Evolutionary conservation across 805 yeast species (phyloP), one percentile per base, ranked within the genome.

Genomic region (Candida easanensis): DNA sequence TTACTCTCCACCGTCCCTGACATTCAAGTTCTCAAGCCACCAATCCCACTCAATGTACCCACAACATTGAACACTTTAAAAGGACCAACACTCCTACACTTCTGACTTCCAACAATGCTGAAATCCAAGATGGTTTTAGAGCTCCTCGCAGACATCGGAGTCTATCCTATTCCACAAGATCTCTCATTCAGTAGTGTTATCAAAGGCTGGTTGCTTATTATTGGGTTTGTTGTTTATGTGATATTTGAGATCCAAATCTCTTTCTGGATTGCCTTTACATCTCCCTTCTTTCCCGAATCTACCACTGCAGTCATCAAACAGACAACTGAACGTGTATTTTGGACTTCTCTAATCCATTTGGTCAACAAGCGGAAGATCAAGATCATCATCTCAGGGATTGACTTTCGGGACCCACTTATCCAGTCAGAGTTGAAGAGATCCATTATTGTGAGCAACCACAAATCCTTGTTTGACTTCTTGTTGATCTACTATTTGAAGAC

Each of bases 391-490:
- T 48, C 55, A 19, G 63, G 61, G 2, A 26, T 57, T 7, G 53
- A 58, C 33, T 49, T 57, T 38, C 51, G 47, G 30, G 57, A 56
- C 21, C 48, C 49, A n/a, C 45, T 30, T 11, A 34, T 38, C 8
- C 52, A 48, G 26, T 48, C 48, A 5, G 44, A 53, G 4, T 46
- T 67, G 38, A 67, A 66, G 44, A 54, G 62, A 23, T 73, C 73
- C 39, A 20, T 60, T 42, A 39, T 67, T 44, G 23, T 65, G 38
- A 63, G 77, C 39, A 88, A 88, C 54, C 96, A 88, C 58, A 70
- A 71, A 39, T 82, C 93, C 0, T 52, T 83, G 8, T 74, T 79
- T 13, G 96, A 88, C 59, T 79, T 81, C 58, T 54, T 80, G 17
- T 63, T 83, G 18, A 63, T 86, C n/a, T 60, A 61, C 30, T 57